These are phyloP conservation scores for Ceratocystis variospora DNA, from an alignment of 2,329 filamentous ascomycete genomes.

Conservation along the genomic window DNA sequence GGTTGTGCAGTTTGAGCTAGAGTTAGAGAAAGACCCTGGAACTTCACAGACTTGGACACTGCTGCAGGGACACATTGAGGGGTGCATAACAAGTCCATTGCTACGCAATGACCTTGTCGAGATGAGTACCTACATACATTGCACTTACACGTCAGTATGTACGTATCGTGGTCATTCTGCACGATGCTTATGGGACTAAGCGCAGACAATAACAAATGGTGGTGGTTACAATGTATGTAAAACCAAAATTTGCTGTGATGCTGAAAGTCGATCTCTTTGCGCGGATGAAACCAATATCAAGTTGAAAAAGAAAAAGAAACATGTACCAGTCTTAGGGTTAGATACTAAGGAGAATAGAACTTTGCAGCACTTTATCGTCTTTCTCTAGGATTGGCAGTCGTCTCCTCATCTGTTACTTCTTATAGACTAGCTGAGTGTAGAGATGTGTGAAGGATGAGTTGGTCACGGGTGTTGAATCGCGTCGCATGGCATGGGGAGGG, in stretches of 20 bases:
- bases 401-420: neutral
- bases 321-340: neutral
- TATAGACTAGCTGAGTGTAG: no score
- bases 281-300: no score
- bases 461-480: neutral
- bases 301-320: no score
- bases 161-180: neutral
- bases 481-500: slow-evolving; percentile 1
- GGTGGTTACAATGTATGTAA: no score
- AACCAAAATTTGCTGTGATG: no score
- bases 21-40: neutral
- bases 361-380: neutral
- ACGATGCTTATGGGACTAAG: neutral
- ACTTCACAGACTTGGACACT: neutral
- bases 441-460: no score
- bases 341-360: neutral
- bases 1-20: neutral
- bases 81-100: neutral
- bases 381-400: neutral
- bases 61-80: slow-evolving; percentile 3
- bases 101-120: neutral
- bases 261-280: no score
- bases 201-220: neutral
- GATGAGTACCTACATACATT: neutral
- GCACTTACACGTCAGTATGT: neutral